phyloP scores from a whole-genome alignment of 108 stramenopile species.

The Skeletonema marinoi region DNA sequence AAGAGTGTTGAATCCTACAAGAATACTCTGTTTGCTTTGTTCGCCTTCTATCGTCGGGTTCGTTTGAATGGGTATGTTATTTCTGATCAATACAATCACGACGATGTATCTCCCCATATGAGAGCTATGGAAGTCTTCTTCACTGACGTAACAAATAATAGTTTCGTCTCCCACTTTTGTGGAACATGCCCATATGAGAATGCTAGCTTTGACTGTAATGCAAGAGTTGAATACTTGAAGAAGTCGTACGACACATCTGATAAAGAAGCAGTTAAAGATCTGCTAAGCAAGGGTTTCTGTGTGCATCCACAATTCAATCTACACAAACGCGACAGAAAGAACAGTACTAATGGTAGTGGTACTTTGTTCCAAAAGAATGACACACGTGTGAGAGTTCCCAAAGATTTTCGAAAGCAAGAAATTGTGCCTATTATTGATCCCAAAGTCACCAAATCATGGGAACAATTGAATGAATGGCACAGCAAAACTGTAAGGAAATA shows the following conservation, averaged over 20 bases:
- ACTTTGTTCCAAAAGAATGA: slow-evolving; percentile 7
- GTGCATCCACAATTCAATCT: no score
- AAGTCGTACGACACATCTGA: no score
- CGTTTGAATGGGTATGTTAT: slow-evolving; percentile 5
- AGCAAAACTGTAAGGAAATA: slow-evolving; percentile 8
- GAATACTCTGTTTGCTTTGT: slow-evolving; percentile 7
- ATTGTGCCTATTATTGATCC: slow-evolving; percentile 1
- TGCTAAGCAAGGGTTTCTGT: no score
- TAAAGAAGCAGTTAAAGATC: no score
- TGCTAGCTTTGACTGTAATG: no score
- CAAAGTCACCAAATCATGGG: slow-evolving; percentile 12
- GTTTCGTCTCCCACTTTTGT: no score
- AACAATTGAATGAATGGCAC: slow-evolving; percentile 11
- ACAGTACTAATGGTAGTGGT: not conserved
- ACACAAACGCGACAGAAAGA: not conserved
- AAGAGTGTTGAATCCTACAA: not conserved
- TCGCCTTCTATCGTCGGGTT: slow-evolving; percentile 11
- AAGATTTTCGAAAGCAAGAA: not conserved
- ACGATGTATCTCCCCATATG: no score
- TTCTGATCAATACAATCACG: not conserved
- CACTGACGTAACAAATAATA: no score
- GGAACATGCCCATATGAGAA: no score
- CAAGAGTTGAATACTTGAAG: no score
- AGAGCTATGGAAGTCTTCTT: no score
- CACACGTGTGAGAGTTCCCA: slow-evolving; percentile 6